A percentile compares a stretch with the other conserved stretches of the same genome.
phyloP scores from a whole-genome alignment of 768 basidiomycete genomes.

The Sistotremastrum suecicum region DNA sequence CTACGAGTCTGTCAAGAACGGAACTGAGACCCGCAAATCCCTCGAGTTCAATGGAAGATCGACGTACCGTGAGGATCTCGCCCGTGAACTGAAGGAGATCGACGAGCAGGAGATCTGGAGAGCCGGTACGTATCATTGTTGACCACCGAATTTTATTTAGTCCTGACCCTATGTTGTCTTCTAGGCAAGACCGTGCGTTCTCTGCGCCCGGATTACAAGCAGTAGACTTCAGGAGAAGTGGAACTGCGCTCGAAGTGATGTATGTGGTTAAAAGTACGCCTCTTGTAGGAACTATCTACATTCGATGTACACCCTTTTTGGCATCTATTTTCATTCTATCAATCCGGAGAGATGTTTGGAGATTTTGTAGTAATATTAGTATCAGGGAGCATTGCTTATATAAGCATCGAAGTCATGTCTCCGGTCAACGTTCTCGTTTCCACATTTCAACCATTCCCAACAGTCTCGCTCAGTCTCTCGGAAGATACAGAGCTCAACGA shows the following conservation, averaged over 20 bases:
- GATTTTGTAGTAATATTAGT: too few species aligned
- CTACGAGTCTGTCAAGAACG: conserved; percentile 88
- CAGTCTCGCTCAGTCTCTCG: conserved; percentile 33
- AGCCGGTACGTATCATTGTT: conserved; percentile 41
- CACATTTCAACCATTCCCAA: conserved; percentile 46
- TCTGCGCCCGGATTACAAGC: conserved; percentile 74
- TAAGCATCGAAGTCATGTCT: too few species aligned
- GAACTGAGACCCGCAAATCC: conserved; percentile 93
- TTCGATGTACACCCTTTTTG: too few species aligned
- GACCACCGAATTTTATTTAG: neutral
- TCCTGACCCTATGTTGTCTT: neutral
- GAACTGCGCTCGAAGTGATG: too few species aligned
- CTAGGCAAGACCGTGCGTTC: conserved; percentile 81
- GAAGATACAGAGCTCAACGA: conserved; percentile 24
- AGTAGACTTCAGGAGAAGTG: too few species aligned
- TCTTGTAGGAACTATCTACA: too few species aligned
- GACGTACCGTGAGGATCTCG: conserved; percentile 89
- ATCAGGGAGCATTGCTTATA: too few species aligned
- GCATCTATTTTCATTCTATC: too few species aligned
- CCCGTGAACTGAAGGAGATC: conserved; percentile 85
- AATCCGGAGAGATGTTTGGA: too few species aligned
- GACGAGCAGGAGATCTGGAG: conserved; percentile 99
- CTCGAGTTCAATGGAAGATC: conserved; percentile 89
- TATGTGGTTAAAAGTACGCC: too few species aligned
- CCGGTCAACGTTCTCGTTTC: conserved; percentile 39